Evolutionary conservation across 345 rosid species (phyloP), one percentile per base, ranked within the genome.

Genomic region (Anastatica hierochuntica): DNA sequence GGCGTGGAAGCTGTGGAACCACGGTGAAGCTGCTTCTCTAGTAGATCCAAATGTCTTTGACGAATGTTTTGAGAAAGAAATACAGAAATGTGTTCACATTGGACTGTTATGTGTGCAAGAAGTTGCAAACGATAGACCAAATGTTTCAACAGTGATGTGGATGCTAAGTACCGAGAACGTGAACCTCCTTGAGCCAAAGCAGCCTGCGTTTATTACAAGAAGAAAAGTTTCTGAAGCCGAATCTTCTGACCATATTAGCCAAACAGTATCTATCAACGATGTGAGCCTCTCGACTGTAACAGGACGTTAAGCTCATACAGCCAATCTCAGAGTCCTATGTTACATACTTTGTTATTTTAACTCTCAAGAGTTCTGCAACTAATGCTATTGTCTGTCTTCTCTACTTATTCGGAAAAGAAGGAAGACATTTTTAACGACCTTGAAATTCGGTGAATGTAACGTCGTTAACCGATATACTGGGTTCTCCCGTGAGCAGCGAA

Each of bases 31-130:
- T n/a, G 4, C 43, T 7, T 41, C 63, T 30, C 46, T 74, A 41
- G 54, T 66, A 30, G 75, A 71, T 59, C 68, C 72, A 3, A n/a
- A 1, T 0, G 13, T 66, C 19, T 62, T 7, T 10, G 63, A 69
- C 19, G 53, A 67, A 14, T 58, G 10, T 42, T 43, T 52, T 1
- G 15, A 23, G 34, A 41, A 62, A 17, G 70, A 74, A 52, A 71
- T 64, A 19, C 7, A 21, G 14, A 69, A 60, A 13, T 75, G 76
- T 35, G 56, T 69, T n/a, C 75, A 75, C 23, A 34, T 75, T 12
- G 77, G 74, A 6, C 53, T 78, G 16, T 41, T 77, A 12, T 77
- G 82, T 19, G 77, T 78, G 21, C 76, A 75, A 61, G 54, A 55
- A 37, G 49, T 16, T 33, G 59, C 77, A 24, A 48, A 41, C 8